Evolutionary conservation across 129 eudicot species (phyloP), one percentile per base, ranked within the genome.

Genomic region (Escallonia herrerae): DNA sequence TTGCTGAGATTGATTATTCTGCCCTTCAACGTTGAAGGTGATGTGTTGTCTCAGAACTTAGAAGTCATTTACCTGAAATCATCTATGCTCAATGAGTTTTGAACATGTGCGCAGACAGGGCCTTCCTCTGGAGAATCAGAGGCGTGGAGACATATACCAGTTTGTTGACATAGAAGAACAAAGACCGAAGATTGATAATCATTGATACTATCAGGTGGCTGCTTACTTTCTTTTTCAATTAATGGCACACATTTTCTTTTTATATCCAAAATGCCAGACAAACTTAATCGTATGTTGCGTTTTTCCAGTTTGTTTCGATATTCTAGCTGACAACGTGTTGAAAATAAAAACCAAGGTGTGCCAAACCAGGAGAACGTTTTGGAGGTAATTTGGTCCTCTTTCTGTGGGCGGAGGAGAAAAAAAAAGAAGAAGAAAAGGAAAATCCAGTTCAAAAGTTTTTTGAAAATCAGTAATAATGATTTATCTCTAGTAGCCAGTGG

Each of bases 1-100:
- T 73, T 22, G 75, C 72, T 22, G 72, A 73, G 8, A 58, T 72
- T 56, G 74, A 78, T 62, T 72, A 67, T 22, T 40, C 58, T 65
- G 43, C 41, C n/a, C 41, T 70, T 52, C 67, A 44, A 11, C 12
- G 2, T 6, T 14, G 41, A 52, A 65, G 73, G 76, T 71, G 53
- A 64, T 43, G 5, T 40, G 2, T 65, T 9, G 2, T 53, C 45
- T 47, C 46, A 40, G 22, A 56, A 67, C 11, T 43, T 15, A 15
- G 9, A 33, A 15, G 5, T 3, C n/a, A 5, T 58, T 22, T 47
- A 46, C 3, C 8, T 14, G 4, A 58, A 45, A 40, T 57, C 15
- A 13, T 48, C 59, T 58, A 3, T 14, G 3, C n/a, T 43, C 48
- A 48, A 41, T 54, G 38, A 40, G 39, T 58, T 48, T 1, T 39